A percentile compares a stretch with the other conserved stretches of the same genome.
Conservation (phyloP, 208 protist species). For the Leishmania major region DNA sequence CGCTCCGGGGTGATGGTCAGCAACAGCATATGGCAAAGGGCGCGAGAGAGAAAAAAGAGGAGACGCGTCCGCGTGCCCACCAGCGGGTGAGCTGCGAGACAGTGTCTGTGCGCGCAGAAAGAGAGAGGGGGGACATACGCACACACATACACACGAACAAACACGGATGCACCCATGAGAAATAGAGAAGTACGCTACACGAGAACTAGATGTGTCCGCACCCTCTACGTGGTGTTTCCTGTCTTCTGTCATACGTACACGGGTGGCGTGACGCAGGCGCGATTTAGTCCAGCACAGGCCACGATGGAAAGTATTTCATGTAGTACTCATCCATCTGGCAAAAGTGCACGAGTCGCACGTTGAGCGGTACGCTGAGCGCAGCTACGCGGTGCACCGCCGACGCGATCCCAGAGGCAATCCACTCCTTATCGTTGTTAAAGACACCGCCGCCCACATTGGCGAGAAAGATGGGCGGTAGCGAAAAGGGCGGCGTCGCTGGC, state of each 20-base stretch:
- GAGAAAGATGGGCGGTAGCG: slow-evolving; percentile 42
- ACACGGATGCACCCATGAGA: neutral
- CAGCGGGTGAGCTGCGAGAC: neutral
- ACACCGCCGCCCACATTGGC: slow-evolving; percentile 62
- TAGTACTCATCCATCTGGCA: slow-evolving; percentile 33
- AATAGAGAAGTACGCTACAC: slow-evolving; percentile 9
- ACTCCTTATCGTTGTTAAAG: slow-evolving; percentile 42
- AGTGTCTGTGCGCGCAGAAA: neutral
- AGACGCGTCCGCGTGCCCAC: neutral
- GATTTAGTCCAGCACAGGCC: slow-evolving; percentile 9
- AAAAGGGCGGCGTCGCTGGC: neutral
- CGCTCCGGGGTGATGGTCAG: too few relatives aligned
- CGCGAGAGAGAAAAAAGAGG: neutral
- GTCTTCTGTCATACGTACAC: neutral
- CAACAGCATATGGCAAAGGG: neutral
- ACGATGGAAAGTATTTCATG: slow-evolving; percentile 11
- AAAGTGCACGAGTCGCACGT: slow-evolving; percentile 48
- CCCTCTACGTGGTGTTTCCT: neutral
- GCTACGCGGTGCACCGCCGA: slow-evolving; percentile 18
- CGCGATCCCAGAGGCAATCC: slow-evolving; percentile 41
- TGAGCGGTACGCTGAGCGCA: slow-evolving; percentile 36
- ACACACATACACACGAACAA: neutral
- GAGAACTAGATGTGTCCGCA: neutral
- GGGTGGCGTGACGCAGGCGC: neutral
- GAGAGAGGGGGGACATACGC: neutral